These are phyloP conservation scores for Parascedosporium putredinis DNA, from an alignment of 2,329 filamentous ascomycete genomes.

Conservation along the genomic window DNA sequence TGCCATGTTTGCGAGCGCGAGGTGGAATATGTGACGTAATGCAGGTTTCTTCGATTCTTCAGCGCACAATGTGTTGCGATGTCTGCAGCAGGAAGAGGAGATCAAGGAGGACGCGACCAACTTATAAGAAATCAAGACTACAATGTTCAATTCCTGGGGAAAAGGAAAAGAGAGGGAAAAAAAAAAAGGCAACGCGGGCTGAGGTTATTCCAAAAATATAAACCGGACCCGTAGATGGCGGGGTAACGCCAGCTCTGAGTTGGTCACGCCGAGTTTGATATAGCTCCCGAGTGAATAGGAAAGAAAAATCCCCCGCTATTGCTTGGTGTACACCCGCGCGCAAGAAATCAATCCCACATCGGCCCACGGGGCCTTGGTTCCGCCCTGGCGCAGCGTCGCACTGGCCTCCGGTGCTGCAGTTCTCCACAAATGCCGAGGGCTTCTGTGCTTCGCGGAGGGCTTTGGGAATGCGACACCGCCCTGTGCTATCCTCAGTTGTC, in stretches of 20 bases:
- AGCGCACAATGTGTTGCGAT: not conserved
- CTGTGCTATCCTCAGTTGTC: no score
- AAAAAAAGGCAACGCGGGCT: not conserved
- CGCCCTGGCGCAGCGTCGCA: not conserved
- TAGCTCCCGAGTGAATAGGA: no score
- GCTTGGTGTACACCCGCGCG: conserved; percentile 7
- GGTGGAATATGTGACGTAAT: not conserved
- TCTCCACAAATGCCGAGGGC: not conserved
- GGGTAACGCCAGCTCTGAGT: not conserved
- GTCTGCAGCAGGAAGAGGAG: not conserved
- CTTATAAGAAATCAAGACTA: not conserved
- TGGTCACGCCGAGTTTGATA: no score
- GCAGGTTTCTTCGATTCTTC: not conserved
- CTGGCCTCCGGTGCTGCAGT: not conserved
- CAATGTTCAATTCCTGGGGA: no score
- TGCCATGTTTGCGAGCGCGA: not conserved
- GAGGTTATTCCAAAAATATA: not conserved
- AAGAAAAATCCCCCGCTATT: conserved; percentile 4
- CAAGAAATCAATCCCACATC: conserved; percentile 7
- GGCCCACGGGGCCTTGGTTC: conserved; percentile 7
- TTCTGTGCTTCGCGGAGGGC: not conserved
- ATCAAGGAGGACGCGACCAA: not conserved
- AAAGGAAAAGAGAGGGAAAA: no score
- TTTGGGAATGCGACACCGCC: no score
- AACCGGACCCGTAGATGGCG: not conserved